A percentile compares a stretch with the other conserved stretches of the same genome.
Conservation (phyloP, 495 filamentous ascomycete genomes). For the Neurospora sp. region DNA sequence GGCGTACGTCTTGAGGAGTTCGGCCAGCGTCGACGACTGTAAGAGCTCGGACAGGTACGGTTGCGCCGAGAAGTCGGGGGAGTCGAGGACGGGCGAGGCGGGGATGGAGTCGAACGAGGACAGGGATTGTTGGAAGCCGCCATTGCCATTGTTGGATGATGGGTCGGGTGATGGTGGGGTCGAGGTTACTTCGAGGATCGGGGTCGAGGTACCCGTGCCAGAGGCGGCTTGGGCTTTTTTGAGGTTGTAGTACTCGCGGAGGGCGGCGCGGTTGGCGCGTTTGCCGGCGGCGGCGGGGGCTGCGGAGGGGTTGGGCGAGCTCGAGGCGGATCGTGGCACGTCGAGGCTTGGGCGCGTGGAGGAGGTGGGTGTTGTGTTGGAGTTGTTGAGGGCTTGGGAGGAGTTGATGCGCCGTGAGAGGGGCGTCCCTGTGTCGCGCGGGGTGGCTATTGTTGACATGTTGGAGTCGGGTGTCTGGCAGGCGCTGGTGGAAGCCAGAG, state of each 20-base stretch:
- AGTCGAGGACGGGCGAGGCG: constrained; percentile 43
- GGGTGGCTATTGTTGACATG: constrained; percentile 74
- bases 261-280: constrained; percentile 55
- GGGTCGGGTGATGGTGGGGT: constrained; percentile 8
- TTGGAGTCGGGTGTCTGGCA: neutral
- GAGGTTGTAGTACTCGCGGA: constrained; percentile 91
- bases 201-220: constrained; percentile 10
- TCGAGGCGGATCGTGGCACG: constrained; percentile 38
- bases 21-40: constrained; percentile 51
- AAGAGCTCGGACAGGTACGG: constrained; percentile 56
- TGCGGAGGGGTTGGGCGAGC: constrained; percentile 42
- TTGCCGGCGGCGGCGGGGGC: constrained; percentile 32
- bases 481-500: neutral
- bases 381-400: constrained; percentile 24
- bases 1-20: constrained; percentile 53
- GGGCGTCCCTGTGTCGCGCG: constrained; percentile 41
- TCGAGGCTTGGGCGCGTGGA: constrained; percentile 70
- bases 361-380: constrained; percentile 46
- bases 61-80: constrained; percentile 42
- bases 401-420: constrained; percentile 30
- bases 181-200: constrained; percentile 33
- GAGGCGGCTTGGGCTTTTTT: constrained; percentile 31
- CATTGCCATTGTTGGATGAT: constrained; percentile 19
- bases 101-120: constrained; percentile 25
- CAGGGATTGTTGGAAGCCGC: constrained; percentile 13